Conservation (phyloP, 2,329 filamentous ascomycete species). For the Paramyrothecium roridum region DNA sequence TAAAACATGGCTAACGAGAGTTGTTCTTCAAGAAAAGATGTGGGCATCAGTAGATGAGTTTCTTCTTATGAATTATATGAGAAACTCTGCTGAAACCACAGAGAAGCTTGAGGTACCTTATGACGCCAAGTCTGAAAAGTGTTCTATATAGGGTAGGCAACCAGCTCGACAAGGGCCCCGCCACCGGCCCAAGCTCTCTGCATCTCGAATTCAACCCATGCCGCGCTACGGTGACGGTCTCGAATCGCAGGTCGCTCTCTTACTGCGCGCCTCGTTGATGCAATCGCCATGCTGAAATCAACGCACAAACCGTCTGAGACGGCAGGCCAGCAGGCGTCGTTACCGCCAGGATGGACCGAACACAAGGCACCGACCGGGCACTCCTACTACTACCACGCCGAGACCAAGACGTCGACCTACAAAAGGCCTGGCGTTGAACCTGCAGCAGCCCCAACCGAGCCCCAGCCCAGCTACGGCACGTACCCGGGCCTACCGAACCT, state of each 20-base stretch:
- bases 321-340: conserved; percentile 43
- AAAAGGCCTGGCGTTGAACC: conserved; percentile 58
- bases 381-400: conserved; percentile 81
- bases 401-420: conserved; percentile 85
- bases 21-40: too few species aligned
- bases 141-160: conserved; percentile 6
- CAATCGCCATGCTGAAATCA: conserved; percentile 63
- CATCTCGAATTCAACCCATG: background rate
- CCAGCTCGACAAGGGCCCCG: background rate
- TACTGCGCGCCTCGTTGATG: background rate
- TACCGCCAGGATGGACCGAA: conserved; percentile 86
- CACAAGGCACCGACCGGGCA: conserved; percentile 87
- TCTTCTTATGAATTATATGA: background rate
- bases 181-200: conserved; percentile 9
- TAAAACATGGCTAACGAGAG: too few species aligned
- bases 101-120: too few species aligned
- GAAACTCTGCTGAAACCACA: too few species aligned
- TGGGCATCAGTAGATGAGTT: too few species aligned
- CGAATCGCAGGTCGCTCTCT: too few species aligned
- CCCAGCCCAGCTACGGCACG: conserved; percentile 23
- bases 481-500: conserved; percentile 32
- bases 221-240: background rate
- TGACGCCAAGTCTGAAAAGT: too few species aligned
- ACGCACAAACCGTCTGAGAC: conserved; percentile 63
- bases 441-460: conserved; percentile 10